A percentile compares a stretch with the other conserved stretches of the same genome.
Evolutionary conservation across 352 stramenopile species (phyloP).

Genomic region (Pseudoperonospora humuli): DNA sequence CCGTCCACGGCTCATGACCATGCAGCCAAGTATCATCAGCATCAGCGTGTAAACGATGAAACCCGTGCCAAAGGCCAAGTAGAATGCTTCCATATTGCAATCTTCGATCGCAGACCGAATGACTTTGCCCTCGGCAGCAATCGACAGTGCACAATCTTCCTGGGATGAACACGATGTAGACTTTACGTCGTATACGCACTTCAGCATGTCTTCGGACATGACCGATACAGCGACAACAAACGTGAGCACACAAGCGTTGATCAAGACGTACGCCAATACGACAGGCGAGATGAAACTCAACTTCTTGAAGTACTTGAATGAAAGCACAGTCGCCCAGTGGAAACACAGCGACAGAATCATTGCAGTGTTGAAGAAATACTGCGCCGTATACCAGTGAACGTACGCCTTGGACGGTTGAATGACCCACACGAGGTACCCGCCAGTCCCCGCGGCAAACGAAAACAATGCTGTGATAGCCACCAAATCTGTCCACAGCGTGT

Average conservation of each 20-base stretch:
- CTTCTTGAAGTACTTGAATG: constrained; percentile 86
- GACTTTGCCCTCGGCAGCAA: constrained; percentile 59
- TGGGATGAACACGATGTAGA: constrained; percentile 45
- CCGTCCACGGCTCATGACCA: constrained; percentile 80
- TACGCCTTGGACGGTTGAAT: constrained; percentile 79
- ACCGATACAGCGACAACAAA: constrained; percentile 61
- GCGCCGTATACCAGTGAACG: constrained; percentile 75
- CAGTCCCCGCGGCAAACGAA: constrained; percentile 72
- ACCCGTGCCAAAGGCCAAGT: constrained; percentile 63
- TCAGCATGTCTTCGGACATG: constrained; percentile 42
- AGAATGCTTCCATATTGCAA: constrained; percentile 77
- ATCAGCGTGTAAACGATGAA: constrained; percentile 82
- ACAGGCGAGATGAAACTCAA: constrained; percentile 71
- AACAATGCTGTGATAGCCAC: constrained; percentile 77
- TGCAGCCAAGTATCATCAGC: constrained; percentile 79
- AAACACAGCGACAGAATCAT: constrained; percentile 87
- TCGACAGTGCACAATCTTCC: constrained; percentile 42
- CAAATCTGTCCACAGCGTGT: constrained; percentile 81
- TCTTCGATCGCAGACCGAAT: constrained; percentile 60
- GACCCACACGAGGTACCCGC: constrained; percentile 75
- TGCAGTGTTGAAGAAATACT: constrained; percentile 85
- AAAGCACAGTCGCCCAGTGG: constrained; percentile 77
- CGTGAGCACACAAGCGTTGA: constrained; percentile 52
- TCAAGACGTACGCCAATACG: constrained; percentile 58
- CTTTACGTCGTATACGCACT: constrained; percentile 66